phyloP scores from a whole-genome alignment of 1,139 yeast genomes.

The Meyerozyma guilliermondii region DNA sequence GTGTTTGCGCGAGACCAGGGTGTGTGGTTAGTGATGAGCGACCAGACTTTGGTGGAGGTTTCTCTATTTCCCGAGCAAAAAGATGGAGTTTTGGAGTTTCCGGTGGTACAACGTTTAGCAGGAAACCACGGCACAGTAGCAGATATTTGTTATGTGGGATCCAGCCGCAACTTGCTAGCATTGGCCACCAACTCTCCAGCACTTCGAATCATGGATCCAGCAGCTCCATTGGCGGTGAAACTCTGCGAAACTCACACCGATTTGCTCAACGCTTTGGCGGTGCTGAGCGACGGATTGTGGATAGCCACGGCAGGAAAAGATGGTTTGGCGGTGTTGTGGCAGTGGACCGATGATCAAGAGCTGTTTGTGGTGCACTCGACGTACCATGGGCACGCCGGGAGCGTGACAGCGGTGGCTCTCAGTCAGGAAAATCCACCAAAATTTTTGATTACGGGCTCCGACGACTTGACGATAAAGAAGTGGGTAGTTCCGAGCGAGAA shows the following conservation, averaged over 20 bases:
- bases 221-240: slow-evolving; percentile 54
- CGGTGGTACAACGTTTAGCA: slow-evolving; percentile 55
- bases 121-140: slow-evolving; percentile 97
- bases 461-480: slow-evolving; percentile 84
- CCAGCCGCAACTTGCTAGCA: slow-evolving; percentile 53
- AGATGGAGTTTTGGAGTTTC: slow-evolving; percentile 27
- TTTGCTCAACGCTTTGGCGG: slow-evolving; percentile 74
- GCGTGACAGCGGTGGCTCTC: slow-evolving; percentile 78
- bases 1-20: slow-evolving; percentile 32
- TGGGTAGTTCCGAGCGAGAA: slow-evolving; percentile 84
- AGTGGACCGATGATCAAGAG: slow-evolving; percentile 33
- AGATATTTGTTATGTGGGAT: slow-evolving; percentile 76
- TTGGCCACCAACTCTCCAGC: slow-evolving; percentile 96
- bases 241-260: slow-evolving; percentile 81
- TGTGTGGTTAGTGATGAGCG: slow-evolving; percentile 57
- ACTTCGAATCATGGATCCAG: slow-evolving; percentile 61
- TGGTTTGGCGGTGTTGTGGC: slow-evolving; percentile 80
- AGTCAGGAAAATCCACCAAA: slow-evolving; percentile 63
- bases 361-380: slow-evolving; percentile 52
- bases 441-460: slow-evolving; percentile 79
- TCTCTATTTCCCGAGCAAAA: slow-evolving; percentile 17
- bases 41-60: slow-evolving; percentile 65
- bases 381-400: slow-evolving; percentile 81
- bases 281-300: slow-evolving; percentile 79
- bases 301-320: slow-evolving; percentile 93